A percentile compares a stretch with the other conserved stretches of the same genome.
Conservation (phyloP, 495 filamentous ascomycete genomes). For the Aspergillus taichungensis region DNA sequence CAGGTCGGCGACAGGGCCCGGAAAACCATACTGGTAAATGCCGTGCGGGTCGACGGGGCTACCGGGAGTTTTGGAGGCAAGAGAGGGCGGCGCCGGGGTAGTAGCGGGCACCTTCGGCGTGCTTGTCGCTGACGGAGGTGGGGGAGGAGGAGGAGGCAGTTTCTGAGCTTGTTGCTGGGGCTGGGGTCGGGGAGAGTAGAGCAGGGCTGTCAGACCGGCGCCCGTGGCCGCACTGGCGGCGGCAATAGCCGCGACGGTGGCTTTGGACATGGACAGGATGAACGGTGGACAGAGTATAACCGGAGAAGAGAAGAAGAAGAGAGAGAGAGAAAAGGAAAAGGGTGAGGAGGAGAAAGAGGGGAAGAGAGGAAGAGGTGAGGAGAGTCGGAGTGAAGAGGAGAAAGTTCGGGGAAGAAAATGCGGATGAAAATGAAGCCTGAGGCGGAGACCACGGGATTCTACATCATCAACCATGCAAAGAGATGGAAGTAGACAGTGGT, state of each 20-base stretch:
- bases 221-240: conserved; percentile 84
- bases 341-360: not conserved
- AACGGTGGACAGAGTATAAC: not conserved
- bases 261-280: conserved; percentile 61
- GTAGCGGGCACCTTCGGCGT: conserved; percentile 14
- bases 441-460: not conserved
- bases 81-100: conserved; percentile 29
- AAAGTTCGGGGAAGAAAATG: not conserved
- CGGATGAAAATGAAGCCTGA: not conserved
- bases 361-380: not conserved
- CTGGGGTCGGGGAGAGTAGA: conserved; percentile 52
- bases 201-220: conserved; percentile 69
- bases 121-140: conserved; percentile 6
- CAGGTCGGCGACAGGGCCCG: conserved; percentile 79
- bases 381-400: not conserved
- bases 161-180: conserved; percentile 33
- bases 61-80: conserved; percentile 27
- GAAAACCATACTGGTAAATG: conserved; percentile 94
- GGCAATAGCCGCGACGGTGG: conserved; percentile 78
- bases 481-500: not conserved
- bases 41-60: conserved; percentile 75
- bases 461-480: no score
- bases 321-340: not conserved
- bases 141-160: conserved; percentile 33
- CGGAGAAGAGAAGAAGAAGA: not conserved